These are phyloP conservation scores for Eimeria praecox DNA, from an alignment of 169 alveolate genomes.

Conservation along the genomic window DNA sequence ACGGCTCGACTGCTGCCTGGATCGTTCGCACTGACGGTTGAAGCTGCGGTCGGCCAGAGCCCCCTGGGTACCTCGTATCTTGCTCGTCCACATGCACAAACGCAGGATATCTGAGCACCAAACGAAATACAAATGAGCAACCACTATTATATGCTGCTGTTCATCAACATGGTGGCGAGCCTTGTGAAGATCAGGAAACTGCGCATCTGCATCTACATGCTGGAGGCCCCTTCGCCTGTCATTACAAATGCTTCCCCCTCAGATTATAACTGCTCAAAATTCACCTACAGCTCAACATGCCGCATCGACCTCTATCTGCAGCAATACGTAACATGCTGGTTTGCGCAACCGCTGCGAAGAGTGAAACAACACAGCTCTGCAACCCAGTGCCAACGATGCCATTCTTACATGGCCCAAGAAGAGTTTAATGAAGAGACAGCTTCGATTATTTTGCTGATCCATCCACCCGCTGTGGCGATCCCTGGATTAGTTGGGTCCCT, in stretches of 20 bases:
- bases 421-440: conserved; percentile 45
- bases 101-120: conserved; percentile 57
- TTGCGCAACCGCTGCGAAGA: background rate
- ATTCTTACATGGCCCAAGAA: conserved; percentile 50
- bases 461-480: conserved; percentile 51
- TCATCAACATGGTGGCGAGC: background rate
- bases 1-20: conserved; percentile 68
- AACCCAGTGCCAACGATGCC: background rate
- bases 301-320: background rate
- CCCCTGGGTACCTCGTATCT: conserved; percentile 63
- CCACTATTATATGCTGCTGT: background rate
- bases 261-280: background rate
- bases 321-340: background rate
- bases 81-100: conserved; percentile 71
- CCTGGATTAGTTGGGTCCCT: conserved; percentile 74
- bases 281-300: background rate
- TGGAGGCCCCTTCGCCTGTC: background rate
- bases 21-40: conserved; percentile 74
- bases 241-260: background rate
- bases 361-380: background rate
- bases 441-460: conserved; percentile 66
- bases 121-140: background rate
- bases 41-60: conserved; percentile 63
- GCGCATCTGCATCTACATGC: background rate
- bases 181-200: background rate